Conservation (phyloP, 2,329 filamentous ascomycete genomes). For the Graphium sp. region DNA sequence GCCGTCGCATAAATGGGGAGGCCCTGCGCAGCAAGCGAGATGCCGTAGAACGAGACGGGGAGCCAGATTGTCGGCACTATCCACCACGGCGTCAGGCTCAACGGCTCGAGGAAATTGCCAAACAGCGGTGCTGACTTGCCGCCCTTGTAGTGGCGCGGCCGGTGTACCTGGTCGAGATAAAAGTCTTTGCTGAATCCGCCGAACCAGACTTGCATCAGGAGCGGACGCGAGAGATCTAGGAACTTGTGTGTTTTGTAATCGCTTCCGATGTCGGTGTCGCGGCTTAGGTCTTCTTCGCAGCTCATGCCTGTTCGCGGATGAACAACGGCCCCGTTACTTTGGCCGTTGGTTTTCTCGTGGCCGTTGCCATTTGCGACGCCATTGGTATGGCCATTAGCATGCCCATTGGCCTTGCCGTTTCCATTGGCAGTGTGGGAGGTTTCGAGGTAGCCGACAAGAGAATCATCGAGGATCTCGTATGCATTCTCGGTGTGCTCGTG, state of each 20-base stretch:
- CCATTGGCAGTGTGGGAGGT: constrained; percentile 33
- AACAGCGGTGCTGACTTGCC: constrained; percentile 86
- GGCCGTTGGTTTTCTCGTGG: constrained; percentile 9
- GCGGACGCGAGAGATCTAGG: constrained; percentile 68
- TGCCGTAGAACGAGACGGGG: constrained; percentile 61
- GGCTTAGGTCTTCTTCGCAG: constrained; percentile 67
- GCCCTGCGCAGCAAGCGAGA: constrained; percentile 45
- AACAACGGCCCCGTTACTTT: constrained; percentile 16
- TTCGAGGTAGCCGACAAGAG: constrained; percentile 45
- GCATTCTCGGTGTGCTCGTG: constrained; percentile 70
- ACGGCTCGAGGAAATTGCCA: constrained; percentile 96
- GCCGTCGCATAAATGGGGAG: constrained; percentile 39
- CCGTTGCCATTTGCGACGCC: constrained; percentile 13
- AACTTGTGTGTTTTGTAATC: constrained; percentile 93
- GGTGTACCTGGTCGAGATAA: constrained; percentile 90
- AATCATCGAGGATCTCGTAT: constrained; percentile 53
- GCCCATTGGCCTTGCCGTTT: constrained; percentile 11
- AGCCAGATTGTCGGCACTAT: constrained; percentile 72
- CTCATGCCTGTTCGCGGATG: constrained; percentile 73
- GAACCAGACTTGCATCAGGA: constrained; percentile 76
- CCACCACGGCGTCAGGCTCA: constrained; percentile 92
- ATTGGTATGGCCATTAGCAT: constrained; percentile 15
- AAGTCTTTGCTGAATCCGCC: constrained; percentile 90
- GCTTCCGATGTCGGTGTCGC: constrained; percentile 57
- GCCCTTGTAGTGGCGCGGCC: constrained; percentile 88